These are phyloP conservation scores for Neurospora sp. DNA, from an alignment of 2,329 filamentous ascomycete species.

Conservation along the genomic window DNA sequence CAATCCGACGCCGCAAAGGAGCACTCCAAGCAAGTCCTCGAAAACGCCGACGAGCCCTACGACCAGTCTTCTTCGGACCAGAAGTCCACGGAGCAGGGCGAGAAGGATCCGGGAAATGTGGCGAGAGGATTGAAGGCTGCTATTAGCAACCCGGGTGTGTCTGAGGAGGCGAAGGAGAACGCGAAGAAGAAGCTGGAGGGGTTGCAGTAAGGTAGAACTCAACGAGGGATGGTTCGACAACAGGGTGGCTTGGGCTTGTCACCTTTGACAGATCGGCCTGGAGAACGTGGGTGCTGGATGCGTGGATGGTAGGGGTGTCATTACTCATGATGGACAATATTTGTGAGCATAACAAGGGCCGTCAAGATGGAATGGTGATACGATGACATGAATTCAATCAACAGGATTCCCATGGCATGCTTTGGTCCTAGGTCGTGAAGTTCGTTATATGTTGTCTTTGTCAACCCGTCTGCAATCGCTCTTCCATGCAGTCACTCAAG, in stretches of 20 bases:
- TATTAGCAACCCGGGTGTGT: conserved; percentile 8
- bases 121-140: conserved; percentile 8
- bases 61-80: conserved; percentile 1
- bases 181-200: conserved; percentile 6
- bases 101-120: conserved; percentile 7
- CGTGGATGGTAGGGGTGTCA: not conserved
- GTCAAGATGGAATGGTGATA: not conserved
- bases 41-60: conserved; percentile 5
- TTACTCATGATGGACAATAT: too few species aligned
- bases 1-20: too few species aligned
- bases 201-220: not conserved
- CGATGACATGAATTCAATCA: not conserved
- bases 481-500: too few species aligned
- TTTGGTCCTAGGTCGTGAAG: not conserved
- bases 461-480: not conserved
- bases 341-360: too few species aligned
- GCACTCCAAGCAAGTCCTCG: not conserved
- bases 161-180: conserved; percentile 6
- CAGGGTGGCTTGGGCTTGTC: not conserved
- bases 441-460: not conserved
- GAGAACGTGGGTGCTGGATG: not conserved
- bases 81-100: not conserved
- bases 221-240: not conserved
- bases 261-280: not conserved
- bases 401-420: not conserved